Percentiles rank a stretch among this genome's conserved stretches.
Evolutionary conservation across 768 basidiomycete genomes (phyloP).

Genomic region (Macrocybe gigantea): DNA sequence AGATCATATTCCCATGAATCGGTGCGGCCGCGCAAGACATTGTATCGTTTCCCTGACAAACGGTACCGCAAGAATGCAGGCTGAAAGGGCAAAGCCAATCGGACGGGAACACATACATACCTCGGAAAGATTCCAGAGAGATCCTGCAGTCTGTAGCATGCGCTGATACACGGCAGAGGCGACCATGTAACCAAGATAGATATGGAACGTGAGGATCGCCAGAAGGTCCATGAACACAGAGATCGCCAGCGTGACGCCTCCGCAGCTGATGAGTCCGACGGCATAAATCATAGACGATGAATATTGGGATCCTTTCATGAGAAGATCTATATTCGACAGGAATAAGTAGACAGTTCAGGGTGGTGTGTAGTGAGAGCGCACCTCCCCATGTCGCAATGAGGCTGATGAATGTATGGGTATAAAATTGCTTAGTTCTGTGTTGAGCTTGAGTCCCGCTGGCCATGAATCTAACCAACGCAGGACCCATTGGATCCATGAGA

Average conservation of each 20-base stretch:
- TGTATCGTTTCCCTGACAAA: constrained; percentile 77
- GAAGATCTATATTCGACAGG: constrained; percentile 14
- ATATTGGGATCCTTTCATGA: constrained; percentile 20
- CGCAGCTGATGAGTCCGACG: constrained; percentile 31
- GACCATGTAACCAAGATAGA: constrained; percentile 63
- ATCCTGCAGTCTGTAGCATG: constrained; percentile 51
- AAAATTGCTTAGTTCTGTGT: constrained; percentile 89
- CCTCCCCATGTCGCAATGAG: constrained; percentile 69
- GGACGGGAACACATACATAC: constrained; percentile 27
- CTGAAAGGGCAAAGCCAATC: background rate
- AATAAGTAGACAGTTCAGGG: constrained; percentile 1
- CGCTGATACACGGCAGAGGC: constrained; percentile 56
- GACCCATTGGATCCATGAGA: constrained; percentile 42
- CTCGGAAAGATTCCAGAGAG: constrained; percentile 86
- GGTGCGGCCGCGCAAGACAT: constrained; percentile 79
- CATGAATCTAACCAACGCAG: constrained; percentile 88
- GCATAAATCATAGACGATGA: constrained; percentile 22
- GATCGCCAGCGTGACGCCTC: constrained; percentile 62
- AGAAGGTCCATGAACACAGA: constrained; percentile 65
- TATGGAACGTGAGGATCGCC: constrained; percentile 61
- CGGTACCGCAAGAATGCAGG: background rate
- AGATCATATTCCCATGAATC: constrained; percentile 90
- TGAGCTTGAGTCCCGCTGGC: constrained; percentile 95
- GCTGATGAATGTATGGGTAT: constrained; percentile 65
- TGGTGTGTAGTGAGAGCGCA: constrained; percentile 29